These are phyloP conservation scores for Aspergillus chevalieri DNA, from an alignment of 2,329 filamentous ascomycete species.

Conservation along the genomic window DNA sequence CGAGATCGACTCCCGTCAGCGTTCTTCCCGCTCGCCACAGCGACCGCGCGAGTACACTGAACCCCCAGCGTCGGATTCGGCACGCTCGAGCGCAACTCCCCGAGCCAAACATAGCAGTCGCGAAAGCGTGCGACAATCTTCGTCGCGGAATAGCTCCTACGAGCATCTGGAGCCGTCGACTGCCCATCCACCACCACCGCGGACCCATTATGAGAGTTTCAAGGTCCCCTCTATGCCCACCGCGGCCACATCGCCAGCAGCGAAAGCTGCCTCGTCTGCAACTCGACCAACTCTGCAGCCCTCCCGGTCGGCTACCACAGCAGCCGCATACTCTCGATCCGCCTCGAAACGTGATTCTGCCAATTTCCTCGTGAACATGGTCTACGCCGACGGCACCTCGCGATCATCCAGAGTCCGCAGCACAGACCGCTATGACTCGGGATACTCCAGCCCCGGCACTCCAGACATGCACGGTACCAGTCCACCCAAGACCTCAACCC, in stretches of 20 bases:
- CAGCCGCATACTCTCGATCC: conserved; percentile 19
- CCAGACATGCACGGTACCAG: conserved; percentile 33
- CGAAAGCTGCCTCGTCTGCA: conserved; percentile 22
- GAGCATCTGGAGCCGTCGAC: conserved; percentile 24
- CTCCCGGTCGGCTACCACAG: conserved; percentile 26
- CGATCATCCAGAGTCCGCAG: conserved; percentile 32
- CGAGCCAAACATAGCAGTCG: conserved; percentile 13
- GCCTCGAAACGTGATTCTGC: conserved; percentile 25
- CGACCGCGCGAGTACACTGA: conserved; percentile 23
- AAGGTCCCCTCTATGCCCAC: conserved; percentile 31
- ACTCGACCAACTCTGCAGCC: conserved; percentile 25
- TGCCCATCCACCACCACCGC: not conserved
- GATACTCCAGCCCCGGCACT: conserved; percentile 41
- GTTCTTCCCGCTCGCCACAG: conserved; percentile 29
- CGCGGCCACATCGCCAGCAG: conserved; percentile 28
- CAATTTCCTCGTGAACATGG: conserved; percentile 22
- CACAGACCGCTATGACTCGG: conserved; percentile 36
- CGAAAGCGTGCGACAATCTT: conserved; percentile 18
- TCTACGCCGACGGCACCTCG: conserved; percentile 18
- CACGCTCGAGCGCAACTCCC: conserved; percentile 24
- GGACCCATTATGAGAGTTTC: conserved; percentile 14
- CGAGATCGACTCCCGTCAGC: conserved; percentile 20
- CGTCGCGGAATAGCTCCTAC: conserved; percentile 26
- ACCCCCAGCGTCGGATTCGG: conserved; percentile 25
- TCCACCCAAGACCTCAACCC: conserved; percentile 28